Evolutionary conservation across 805 yeast species (phyloP), one percentile per base, ranked within the genome.

Genomic region (Metschnikowia noctiluminum): DNA sequence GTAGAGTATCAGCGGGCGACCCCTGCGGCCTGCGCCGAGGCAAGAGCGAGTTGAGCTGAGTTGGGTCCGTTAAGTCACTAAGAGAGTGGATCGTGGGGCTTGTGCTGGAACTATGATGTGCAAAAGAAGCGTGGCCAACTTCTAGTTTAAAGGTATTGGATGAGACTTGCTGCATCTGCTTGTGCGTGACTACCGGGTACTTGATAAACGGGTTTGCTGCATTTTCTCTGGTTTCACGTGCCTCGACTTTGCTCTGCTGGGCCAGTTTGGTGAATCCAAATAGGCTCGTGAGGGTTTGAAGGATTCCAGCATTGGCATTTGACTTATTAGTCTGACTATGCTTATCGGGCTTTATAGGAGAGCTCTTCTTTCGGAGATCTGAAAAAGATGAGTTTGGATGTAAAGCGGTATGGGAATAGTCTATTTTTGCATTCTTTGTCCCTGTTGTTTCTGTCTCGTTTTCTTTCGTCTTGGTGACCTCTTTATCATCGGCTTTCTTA

Each of bases 1-100:
- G 73, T 4, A 78, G 59, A 0, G 84, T 79, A 53, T 78, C 82
- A 12, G 66, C 69, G 0, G 81, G 80, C 21, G 79, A 74, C 3
- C 82, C 81, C 39, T 73, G 75, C 0, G 81, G 76, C 46, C 82
- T 58, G 59, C 82, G 64, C 52, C 75, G 65, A 2, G 82, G 83
- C 27, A 72, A 60, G 39, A 79, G 64, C 14, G 76, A 54, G 30
- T 76, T 71, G 35, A 77, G 61, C 45, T 68, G 73, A 0, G 80
- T 62, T 0, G 78, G 74, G 46, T 77, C 82, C 21, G 79, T 72
- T 50, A 79, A 63, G 52, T 79, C 84, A 49, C 79, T 70, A 27
- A 79, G 59, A 1, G 82, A 77, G 49, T 70, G 75, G 32, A 79
- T 71, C 35, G 68, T 63, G 0, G 82, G 77, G 28, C 58, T 59